A percentile compares a stretch with the other conserved stretches of the same genome.
These are phyloP conservation scores for Chrysanthemum seticuspe DNA, from an alignment of 129 eudicot genomes.

Conservation along the genomic window DNA sequence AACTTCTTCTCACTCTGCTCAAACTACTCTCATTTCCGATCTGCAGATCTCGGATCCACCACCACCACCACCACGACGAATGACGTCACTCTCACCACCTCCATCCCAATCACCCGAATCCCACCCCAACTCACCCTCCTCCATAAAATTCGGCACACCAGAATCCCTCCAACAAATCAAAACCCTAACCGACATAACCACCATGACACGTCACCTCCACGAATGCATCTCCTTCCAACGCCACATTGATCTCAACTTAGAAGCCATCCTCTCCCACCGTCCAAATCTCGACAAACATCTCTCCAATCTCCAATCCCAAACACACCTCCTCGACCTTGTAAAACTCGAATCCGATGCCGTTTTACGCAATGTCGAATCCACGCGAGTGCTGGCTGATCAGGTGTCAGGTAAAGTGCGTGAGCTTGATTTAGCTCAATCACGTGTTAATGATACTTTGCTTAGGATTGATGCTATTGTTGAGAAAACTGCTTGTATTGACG, in stretches of 20 bases:
- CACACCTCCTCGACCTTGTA: slow-evolving; percentile 55
- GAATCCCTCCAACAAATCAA: slow-evolving; percentile 54
- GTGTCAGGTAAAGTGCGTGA: slow-evolving; percentile 74
- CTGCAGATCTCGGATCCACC: neutral
- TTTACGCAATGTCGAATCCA: slow-evolving; percentile 61
- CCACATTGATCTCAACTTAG: slow-evolving; percentile 51
- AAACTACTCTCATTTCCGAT: neutral
- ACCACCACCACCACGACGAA: neutral
- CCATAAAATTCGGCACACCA: slow-evolving; percentile 59
- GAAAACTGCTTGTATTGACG: slow-evolving; percentile 59
- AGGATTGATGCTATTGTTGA: slow-evolving; percentile 73
- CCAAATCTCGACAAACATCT: slow-evolving; percentile 68
- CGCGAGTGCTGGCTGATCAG: slow-evolving; percentile 71
- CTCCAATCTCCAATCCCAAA: slow-evolving; percentile 50
- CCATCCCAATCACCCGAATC: slow-evolving; percentile 18
- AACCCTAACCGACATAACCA: slow-evolving; percentile 68
- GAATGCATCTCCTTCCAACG: slow-evolving; percentile 87
- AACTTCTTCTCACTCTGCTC: too few relatives aligned
- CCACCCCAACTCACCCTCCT: slow-evolving; percentile 21
- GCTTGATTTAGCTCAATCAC: slow-evolving; percentile 80
- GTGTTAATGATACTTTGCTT: slow-evolving; percentile 58
- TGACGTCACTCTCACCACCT: slow-evolving; percentile 24
- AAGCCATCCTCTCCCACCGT: slow-evolving; percentile 59
- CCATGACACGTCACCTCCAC: slow-evolving; percentile 80
- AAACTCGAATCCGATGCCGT: slow-evolving; percentile 57